phyloP scores from a whole-genome alignment of 495 filamentous ascomycete genomes.

The Collariella sp. region DNA sequence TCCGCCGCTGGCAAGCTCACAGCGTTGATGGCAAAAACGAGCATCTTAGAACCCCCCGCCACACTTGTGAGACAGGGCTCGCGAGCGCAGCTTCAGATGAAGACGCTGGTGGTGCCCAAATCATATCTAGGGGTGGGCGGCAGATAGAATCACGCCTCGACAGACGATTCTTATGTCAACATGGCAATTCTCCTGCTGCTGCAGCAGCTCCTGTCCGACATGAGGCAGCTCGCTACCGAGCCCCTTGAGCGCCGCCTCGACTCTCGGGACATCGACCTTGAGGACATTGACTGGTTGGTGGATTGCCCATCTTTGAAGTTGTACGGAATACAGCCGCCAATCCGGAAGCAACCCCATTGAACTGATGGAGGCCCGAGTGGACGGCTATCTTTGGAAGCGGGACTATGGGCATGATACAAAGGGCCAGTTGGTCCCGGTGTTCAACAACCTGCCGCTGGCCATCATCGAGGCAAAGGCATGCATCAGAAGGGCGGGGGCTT shows the following conservation, averaged over 20 bases:
- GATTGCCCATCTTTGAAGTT: neutral
- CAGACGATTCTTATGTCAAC: neutral
- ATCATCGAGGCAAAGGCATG: neutral
- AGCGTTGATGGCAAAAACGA: too few relatives aligned
- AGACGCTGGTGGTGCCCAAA: neutral
- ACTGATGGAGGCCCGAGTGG: neutral
- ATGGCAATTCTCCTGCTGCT: neutral
- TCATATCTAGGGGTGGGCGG: neutral
- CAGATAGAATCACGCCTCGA: neutral
- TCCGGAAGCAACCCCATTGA: neutral
- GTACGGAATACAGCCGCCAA: neutral
- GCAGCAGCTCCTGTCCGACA: neutral
- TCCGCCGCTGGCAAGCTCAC: too few relatives aligned
- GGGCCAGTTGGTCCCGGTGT: neutral
- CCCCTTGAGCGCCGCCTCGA: too few relatives aligned
- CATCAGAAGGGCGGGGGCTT: neutral
- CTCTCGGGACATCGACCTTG: neutral
- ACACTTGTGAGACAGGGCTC: too few relatives aligned
- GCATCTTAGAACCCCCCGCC: too few relatives aligned
- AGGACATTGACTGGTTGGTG: neutral
- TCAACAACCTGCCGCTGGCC: neutral
- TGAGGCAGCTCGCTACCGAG: too few relatives aligned
- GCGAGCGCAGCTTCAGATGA: too few relatives aligned
- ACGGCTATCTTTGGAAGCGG: neutral
- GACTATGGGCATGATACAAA: neutral